phyloP scores from a whole-genome alignment of 345 rosid species.

The Citrus sinensis region DNA sequence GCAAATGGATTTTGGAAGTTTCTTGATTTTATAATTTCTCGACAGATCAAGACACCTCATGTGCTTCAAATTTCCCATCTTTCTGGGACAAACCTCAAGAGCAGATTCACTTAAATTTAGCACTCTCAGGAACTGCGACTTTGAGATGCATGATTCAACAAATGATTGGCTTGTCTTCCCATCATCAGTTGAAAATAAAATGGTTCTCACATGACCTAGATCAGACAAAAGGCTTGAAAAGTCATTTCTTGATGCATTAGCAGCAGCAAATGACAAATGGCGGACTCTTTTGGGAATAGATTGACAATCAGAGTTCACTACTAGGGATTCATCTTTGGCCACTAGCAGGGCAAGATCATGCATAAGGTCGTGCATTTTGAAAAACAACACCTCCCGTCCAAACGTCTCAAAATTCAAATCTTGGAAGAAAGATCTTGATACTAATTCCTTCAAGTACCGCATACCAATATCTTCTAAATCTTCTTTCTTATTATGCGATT shows the following conservation, averaged over 20 bases:
- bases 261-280: conserved; percentile 6
- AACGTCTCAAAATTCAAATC: too few relatives aligned
- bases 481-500: too few relatives aligned
- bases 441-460: too few relatives aligned
- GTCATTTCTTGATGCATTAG: not conserved
- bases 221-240: not conserved
- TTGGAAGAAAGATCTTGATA: too few relatives aligned
- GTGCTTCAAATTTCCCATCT: conserved; percentile 17
- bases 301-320: rapidly evolving
- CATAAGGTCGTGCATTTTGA: not conserved
- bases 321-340: not conserved
- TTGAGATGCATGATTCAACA: not conserved
- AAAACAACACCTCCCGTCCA: not conserved
- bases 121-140: conserved; percentile 5
- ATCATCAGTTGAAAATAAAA: not conserved
- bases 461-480: too few relatives aligned
- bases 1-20: too few relatives aligned
- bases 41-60: conserved; percentile 14
- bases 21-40: rapidly evolving
- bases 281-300: not conserved
- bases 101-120: not conserved
- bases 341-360: conserved; percentile 15
- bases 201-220: conserved; percentile 3
- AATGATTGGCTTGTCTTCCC: not conserved
- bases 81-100: conserved; percentile 10